Evolutionary conservation across 1,284 basidiomycete genomes (phyloP).

Genomic region (Fomitopsis pinicola): DNA sequence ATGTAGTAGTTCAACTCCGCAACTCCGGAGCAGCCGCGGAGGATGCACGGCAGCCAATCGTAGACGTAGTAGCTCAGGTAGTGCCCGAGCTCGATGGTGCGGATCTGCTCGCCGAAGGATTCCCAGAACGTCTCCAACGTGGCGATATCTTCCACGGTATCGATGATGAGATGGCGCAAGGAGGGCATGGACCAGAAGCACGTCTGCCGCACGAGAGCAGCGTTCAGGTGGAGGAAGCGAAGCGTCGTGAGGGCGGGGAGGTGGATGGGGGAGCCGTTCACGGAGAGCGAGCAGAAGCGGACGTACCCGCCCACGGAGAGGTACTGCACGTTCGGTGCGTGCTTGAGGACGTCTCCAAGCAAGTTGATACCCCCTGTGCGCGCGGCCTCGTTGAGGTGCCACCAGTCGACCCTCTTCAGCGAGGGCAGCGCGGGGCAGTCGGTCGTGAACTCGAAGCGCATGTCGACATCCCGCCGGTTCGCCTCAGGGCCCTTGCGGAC

Average conservation of each 20-base stretch:
- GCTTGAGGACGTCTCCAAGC: slow-evolving; percentile 44
- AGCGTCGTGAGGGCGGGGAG: slow-evolving; percentile 46
- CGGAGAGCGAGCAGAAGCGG: slow-evolving; percentile 23
- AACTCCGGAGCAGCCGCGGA: slow-evolving; percentile 43
- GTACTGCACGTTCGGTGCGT: slow-evolving; percentile 51
- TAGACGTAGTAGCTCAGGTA: slow-evolving; percentile 45
- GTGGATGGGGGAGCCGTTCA: slow-evolving; percentile 17
- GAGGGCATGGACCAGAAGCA: slow-evolving; percentile 50
- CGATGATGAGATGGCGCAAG: slow-evolving; percentile 44
- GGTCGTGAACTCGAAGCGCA: slow-evolving; percentile 53
- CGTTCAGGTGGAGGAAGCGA: slow-evolving; percentile 45
- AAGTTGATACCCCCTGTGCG: slow-evolving; percentile 65
- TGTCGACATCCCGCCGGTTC: slow-evolving; percentile 14
- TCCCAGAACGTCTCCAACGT: slow-evolving; percentile 39
- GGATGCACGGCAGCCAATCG: slow-evolving; percentile 42
- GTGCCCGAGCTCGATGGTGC: slow-evolving; percentile 52
- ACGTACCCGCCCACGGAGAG: slow-evolving; percentile 53
- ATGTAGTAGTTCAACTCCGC: slow-evolving; percentile 53
- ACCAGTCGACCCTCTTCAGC: slow-evolving; percentile 66
- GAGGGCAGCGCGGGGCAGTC: slow-evolving; percentile 41
- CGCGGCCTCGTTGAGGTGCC: slow-evolving; percentile 55
- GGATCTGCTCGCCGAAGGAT: slow-evolving; percentile 45
- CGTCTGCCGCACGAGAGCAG: slow-evolving; percentile 46
- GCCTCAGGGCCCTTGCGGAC: slow-evolving; percentile 38
- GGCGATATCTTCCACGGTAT: slow-evolving; percentile 34